These are phyloP conservation scores for Nicotiana tomentosiformis DNA, from an alignment of 257 asterid genomes.

Conservation along the genomic window DNA sequence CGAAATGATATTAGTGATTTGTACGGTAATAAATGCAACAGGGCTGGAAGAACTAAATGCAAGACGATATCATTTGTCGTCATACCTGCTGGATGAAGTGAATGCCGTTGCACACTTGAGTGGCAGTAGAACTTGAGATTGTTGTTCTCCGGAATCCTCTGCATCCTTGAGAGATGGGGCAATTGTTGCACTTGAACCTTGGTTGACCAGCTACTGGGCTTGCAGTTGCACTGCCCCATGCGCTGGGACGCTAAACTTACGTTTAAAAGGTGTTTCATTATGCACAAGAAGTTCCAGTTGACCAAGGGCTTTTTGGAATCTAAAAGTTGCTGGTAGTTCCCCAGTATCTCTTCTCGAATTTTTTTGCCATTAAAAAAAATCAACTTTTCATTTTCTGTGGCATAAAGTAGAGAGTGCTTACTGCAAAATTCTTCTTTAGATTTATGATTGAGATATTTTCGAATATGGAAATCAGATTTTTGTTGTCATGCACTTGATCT, in stretches of 20 bases:
- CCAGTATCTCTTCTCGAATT: background rate
- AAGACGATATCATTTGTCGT: background rate
- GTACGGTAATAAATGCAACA: background rate
- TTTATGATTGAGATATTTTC: background rate
- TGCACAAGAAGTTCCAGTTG: background rate
- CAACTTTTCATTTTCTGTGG: background rate
- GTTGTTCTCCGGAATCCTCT: background rate
- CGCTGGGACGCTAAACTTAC: background rate
- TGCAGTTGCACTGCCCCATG: background rate
- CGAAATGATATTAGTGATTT: background rate
- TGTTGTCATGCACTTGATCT: background rate
- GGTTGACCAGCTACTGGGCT: background rate
- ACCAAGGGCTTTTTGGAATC: background rate
- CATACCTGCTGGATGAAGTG: background rate
- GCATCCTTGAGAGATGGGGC: background rate
- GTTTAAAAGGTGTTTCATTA: background rate
- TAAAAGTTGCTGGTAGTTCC: background rate
- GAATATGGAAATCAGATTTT: background rate
- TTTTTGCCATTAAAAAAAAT: background rate
- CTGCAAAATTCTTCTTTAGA: background rate
- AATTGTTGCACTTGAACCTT: background rate
- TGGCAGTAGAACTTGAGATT: background rate
- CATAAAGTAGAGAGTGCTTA: background rate
- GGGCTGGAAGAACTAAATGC: background rate
- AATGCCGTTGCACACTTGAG: background rate